Evolutionary conservation across 345 rosid species (phyloP).

Genomic region (Corchorus olitorius): DNA sequence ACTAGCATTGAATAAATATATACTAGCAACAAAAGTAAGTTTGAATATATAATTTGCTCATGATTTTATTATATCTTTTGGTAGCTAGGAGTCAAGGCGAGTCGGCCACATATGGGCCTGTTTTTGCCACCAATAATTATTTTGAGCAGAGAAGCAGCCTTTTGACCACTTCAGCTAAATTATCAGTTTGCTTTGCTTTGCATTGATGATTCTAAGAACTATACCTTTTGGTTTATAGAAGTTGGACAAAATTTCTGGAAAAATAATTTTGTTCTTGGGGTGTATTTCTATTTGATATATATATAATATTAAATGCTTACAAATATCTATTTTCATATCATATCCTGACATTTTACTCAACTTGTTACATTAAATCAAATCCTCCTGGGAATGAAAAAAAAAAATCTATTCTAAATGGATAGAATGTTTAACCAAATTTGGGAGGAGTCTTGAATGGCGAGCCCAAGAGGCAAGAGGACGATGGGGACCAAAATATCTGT

Average conservation of each 20-base stretch:
- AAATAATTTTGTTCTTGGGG: neutral
- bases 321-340: neutral
- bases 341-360: neutral
- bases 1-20: too few relatives aligned
- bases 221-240: neutral
- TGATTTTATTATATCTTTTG: neutral
- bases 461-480: neutral
- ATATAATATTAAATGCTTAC: neutral
- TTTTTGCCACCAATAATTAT: neutral
- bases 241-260: neutral
- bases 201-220: neutral
- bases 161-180: neutral
- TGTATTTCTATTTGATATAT: neutral
- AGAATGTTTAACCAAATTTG: neutral
- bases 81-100: neutral
- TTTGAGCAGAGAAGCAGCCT: neutral
- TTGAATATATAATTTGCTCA: neutral
- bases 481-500: conserved; percentile 8
- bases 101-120: neutral
- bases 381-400: neutral
- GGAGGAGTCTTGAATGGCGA: neutral
- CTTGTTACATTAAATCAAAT: neutral
- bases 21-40: neutral
- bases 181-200: neutral
- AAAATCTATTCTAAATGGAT: neutral